These are phyloP conservation scores for Trichoderma sp. DNA, from an alignment of 2,329 filamentous ascomycete genomes.

Conservation along the genomic window DNA sequence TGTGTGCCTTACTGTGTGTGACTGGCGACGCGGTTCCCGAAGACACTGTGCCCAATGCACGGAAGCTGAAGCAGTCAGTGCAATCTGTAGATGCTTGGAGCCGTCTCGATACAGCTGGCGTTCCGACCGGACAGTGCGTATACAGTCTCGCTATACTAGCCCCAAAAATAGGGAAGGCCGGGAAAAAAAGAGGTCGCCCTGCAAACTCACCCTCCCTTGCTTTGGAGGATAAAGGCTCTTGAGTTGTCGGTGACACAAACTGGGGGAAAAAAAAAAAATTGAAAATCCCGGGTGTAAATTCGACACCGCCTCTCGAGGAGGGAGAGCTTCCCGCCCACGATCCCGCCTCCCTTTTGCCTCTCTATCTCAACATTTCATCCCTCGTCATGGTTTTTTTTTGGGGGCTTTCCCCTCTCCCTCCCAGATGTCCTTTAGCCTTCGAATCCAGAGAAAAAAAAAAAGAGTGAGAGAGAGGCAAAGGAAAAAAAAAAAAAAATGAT, in stretches of 20 bases:
- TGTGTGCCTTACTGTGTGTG: slow-evolving; percentile 16
- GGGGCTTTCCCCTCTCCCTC: too few species aligned
- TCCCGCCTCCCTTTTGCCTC: background rate
- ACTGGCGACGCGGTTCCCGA: background rate
- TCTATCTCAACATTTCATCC: background rate
- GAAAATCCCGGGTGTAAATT: background rate
- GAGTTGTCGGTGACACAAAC: slow-evolving; percentile 17
- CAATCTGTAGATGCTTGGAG: background rate
- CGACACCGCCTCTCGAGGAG: slow-evolving; percentile 16
- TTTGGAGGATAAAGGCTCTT: background rate
- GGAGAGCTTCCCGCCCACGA: background rate
- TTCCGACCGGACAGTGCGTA: background rate
- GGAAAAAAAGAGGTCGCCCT: background rate
- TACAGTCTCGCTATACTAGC: slow-evolving; percentile 4
- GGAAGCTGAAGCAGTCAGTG: background rate
- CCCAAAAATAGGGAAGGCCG: background rate
- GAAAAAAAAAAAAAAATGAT: background rate
- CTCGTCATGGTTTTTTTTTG: background rate
- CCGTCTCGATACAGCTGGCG: background rate
- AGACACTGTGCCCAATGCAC: slow-evolving; percentile 13
- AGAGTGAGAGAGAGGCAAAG: too few species aligned
- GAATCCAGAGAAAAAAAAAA: background rate
- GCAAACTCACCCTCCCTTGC: slow-evolving; percentile 17
- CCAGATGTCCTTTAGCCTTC: background rate
- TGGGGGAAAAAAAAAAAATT: background rate